phyloP scores from a whole-genome alignment of 164 flowering plant genomes.

The Platanus orientalis region DNA sequence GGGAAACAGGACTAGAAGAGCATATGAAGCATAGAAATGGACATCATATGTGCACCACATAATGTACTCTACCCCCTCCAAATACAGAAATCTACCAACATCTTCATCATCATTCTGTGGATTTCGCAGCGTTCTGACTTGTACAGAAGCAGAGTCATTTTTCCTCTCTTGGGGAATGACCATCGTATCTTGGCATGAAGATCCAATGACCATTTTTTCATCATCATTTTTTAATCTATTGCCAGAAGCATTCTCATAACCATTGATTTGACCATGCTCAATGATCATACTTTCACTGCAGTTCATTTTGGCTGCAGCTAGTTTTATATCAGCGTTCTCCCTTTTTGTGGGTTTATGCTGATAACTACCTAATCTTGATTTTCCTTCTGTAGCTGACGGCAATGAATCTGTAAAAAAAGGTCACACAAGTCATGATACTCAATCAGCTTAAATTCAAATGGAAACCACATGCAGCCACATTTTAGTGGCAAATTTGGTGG shows the following conservation, averaged over 20 bases:
- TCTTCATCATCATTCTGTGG: constrained; percentile 41
- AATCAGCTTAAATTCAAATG: no score
- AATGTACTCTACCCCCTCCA: constrained; percentile 88
- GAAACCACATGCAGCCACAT: constrained; percentile 1
- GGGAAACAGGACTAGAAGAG: constrained; percentile 78
- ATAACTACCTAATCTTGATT: constrained; percentile 14
- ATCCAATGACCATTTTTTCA: constrained; percentile 9
- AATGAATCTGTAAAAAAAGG: constrained; percentile 47
- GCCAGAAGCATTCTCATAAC: constrained; percentile 9
- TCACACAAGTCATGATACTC: constrained; percentile 3
- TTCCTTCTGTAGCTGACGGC: constrained; percentile 22
- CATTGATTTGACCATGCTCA: constrained; percentile 21
- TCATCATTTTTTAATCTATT: constrained; percentile 24
- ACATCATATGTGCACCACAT: constrained; percentile 99
- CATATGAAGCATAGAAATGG: constrained; percentile 93
- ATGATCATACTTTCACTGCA: constrained; percentile 10
- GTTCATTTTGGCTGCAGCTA: constrained; percentile 28
- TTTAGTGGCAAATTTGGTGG: not conserved
- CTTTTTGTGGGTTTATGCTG: constrained; percentile 15
- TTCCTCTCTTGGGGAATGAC: constrained; percentile 9
- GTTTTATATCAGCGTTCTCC: constrained; percentile 21
- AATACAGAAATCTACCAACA: constrained; percentile 83
- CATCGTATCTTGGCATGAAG: constrained; percentile 14
- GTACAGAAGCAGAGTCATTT: not conserved
- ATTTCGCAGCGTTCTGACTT: constrained; percentile 1